phyloP scores from a whole-genome alignment of 352 stramenopile species.

The Phytophthora hibernalis region DNA sequence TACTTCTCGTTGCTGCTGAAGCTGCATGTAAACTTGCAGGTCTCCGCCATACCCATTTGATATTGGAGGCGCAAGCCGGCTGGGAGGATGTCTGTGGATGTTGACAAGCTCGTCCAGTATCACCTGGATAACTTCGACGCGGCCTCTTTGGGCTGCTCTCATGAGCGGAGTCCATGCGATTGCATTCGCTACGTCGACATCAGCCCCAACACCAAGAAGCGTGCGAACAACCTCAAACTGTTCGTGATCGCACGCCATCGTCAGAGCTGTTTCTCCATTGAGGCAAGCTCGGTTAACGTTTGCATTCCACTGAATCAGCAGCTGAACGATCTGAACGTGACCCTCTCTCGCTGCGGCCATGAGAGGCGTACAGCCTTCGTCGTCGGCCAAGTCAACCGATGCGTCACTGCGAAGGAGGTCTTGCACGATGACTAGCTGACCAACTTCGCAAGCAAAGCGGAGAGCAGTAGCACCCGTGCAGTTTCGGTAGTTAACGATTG shows the following conservation, averaged over 20 bases:
- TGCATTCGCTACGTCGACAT: conserved; percentile 27
- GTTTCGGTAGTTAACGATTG: conserved; percentile 25
- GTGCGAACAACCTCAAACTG: conserved; percentile 21
- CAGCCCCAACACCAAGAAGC: conserved; percentile 32
- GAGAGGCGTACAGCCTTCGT: conserved; percentile 37
- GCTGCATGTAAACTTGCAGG: conserved; percentile 15
- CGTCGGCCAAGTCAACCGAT: conserved; percentile 28
- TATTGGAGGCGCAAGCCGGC: not conserved
- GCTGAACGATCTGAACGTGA: conserved; percentile 21
- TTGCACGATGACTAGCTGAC: conserved; percentile 18
- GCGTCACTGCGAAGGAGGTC: conserved; percentile 27
- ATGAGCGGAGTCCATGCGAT: conserved; percentile 38
- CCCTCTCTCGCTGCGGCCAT: conserved; percentile 30
- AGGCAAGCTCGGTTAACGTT: conserved; percentile 23
- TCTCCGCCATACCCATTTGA: not conserved
- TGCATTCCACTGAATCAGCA: conserved; percentile 26
- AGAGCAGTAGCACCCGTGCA: conserved; percentile 28
- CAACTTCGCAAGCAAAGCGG: conserved; percentile 25
- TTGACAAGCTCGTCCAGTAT: conserved; percentile 31
- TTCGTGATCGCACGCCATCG: conserved; percentile 25
- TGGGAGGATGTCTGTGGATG: conserved; percentile 12
- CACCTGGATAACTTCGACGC: conserved; percentile 22
- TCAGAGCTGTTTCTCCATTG: conserved; percentile 27
- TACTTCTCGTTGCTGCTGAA: conserved; percentile 19
- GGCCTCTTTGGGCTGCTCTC: conserved; percentile 32